Percentiles rank a stretch among this genome's conserved stretches.
These are phyloP conservation scores for Cytospora paraplurivora DNA, from an alignment of 2,329 filamentous ascomycete species.

Conservation along the genomic window DNA sequence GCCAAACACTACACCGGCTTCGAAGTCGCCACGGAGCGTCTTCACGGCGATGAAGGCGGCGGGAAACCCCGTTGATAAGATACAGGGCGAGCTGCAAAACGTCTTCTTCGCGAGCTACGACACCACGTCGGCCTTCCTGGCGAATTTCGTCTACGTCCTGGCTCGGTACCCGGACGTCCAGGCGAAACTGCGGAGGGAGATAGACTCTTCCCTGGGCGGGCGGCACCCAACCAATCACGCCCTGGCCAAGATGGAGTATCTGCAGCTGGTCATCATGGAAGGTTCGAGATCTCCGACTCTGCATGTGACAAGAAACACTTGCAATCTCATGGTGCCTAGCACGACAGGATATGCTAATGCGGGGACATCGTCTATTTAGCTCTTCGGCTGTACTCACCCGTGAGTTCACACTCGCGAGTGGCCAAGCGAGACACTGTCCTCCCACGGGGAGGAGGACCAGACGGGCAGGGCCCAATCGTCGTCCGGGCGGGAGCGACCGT, in stretches of 20 bases:
- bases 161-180: slow-evolving; percentile 13
- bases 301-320: background rate
- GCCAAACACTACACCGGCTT: background rate
- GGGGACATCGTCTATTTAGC: slow-evolving; percentile 1
- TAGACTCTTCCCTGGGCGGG: slow-evolving; percentile 2
- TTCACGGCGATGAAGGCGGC: slow-evolving; percentile 24
- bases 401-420: slow-evolving; percentile 21
- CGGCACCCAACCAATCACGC: slow-evolving; percentile 11
- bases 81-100: slow-evolving; percentile 27
- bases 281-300: slow-evolving; percentile 2
- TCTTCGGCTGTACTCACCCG: slow-evolving; percentile 25
- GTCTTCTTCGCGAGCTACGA: slow-evolving; percentile 29
- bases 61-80: slow-evolving; percentile 11
- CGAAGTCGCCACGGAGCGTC: slow-evolving; percentile 8
- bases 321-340: background rate
- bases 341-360: background rate
- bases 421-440: slow-evolving; percentile 22
- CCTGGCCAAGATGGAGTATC: slow-evolving; percentile 13
- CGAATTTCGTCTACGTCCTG: slow-evolving; percentile 23
- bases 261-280: slow-evolving; percentile 24
- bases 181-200: slow-evolving; percentile 18
- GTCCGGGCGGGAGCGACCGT: slow-evolving; percentile 24
- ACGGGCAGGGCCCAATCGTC: slow-evolving; percentile 13
- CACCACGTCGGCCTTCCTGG: slow-evolving; percentile 24
- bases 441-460: slow-evolving; percentile 22